Evolutionary conservation across 352 stramenopile species (phyloP).

Genomic region (Pythium biforme): DNA sequence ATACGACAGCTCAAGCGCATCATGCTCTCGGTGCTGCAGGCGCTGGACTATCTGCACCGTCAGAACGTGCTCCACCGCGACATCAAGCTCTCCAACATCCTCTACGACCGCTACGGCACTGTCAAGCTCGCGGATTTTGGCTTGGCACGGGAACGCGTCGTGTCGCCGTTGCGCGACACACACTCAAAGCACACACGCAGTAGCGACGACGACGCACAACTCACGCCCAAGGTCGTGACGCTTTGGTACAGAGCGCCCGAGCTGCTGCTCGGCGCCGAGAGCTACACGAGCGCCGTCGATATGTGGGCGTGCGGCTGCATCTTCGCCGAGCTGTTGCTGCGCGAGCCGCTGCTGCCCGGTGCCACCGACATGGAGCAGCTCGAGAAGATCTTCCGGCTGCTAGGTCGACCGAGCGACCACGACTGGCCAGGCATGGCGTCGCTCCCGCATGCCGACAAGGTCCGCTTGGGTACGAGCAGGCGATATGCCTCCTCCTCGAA

Average conservation of each 20-base stretch:
- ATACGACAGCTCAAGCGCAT: conserved; percentile 89
- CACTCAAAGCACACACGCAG: conserved; percentile 69
- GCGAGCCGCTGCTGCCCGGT: conserved; percentile 56
- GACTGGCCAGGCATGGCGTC: conserved; percentile 56
- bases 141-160: conserved; percentile 41
- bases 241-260: conserved; percentile 98
- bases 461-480: conserved; percentile 34
- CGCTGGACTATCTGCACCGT: conserved; percentile 70
- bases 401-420: conserved; percentile 60
- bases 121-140: conserved; percentile 76
- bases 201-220: conserved; percentile 31
- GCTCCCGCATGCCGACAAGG: conserved; percentile 40
- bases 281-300: conserved; percentile 91
- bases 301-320: conserved; percentile 84
- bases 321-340: conserved; percentile 56
- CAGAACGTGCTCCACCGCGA: conserved; percentile 90
- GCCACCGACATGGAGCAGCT: conserved; percentile 70
- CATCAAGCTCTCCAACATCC: conserved; percentile 94
- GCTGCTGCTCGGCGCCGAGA: conserved; percentile 92
- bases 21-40: conserved; percentile 88
- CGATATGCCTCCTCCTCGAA: conserved; percentile 33
- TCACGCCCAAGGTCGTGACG: conserved; percentile 93
- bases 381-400: conserved; percentile 63
- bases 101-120: conserved; percentile 82
- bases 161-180: conserved; percentile 72